These are phyloP conservation scores for Claviceps sp. DNA, from an alignment of 2,329 filamentous ascomycete genomes.

Conservation along the genomic window DNA sequence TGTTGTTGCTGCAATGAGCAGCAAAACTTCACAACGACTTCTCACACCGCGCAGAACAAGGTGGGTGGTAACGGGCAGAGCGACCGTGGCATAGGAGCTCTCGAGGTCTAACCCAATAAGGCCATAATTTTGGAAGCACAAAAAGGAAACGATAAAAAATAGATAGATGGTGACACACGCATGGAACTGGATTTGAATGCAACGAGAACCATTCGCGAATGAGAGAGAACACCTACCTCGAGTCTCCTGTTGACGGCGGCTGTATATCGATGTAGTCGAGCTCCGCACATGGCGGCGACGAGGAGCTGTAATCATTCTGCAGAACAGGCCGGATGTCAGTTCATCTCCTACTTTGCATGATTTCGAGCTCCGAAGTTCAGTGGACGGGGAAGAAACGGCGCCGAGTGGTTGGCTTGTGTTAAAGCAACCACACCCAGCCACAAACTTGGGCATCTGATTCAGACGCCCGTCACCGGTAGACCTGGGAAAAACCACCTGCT, in stretches of 20 bases:
- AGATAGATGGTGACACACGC: conserved; percentile 6
- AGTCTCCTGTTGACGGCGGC: conserved; percentile 33
- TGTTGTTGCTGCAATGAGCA: background rate
- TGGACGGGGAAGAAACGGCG: conserved; percentile 1
- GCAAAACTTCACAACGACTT: background rate
- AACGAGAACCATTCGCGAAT: conserved; percentile 11
- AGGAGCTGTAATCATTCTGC: conserved; percentile 42
- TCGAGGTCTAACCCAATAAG: background rate
- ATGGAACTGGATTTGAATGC: conserved; percentile 3
- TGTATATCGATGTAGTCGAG: conserved; percentile 42
- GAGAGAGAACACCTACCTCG: conserved; percentile 33
- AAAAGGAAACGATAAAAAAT: background rate
- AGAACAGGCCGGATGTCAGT: conserved; percentile 14
- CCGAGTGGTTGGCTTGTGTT: conserved; percentile 2
- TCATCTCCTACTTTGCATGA: conserved; percentile 6
- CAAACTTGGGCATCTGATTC: conserved; percentile 3
- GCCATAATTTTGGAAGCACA: background rate
- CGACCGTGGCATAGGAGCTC: background rate
- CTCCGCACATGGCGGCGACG: conserved; percentile 30
- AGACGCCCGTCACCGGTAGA: conserved; percentile 5
- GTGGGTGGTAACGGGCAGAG: conserved; percentile 2
- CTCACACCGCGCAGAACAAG: background rate
- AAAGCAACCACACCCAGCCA: conserved; percentile 4
- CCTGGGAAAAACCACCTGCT: conserved; percentile 4
- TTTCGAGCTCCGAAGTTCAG: conserved; percentile 1